Evolutionary conservation across 495 filamentous ascomycete genomes (phyloP).

Genomic region (Hypoxylon lenormandii): DNA sequence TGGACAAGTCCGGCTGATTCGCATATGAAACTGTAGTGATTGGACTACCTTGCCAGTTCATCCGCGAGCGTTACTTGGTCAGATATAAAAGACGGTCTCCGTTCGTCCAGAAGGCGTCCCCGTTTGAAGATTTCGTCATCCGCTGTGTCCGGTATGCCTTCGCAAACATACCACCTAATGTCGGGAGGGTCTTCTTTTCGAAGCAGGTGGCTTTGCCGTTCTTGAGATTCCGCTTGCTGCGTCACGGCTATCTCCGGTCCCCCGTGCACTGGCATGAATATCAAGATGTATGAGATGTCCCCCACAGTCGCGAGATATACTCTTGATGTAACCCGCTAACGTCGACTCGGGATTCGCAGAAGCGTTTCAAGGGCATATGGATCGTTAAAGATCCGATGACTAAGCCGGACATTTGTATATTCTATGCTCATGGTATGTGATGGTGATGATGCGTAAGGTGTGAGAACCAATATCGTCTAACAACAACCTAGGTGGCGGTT

Average conservation of each 20-base stretch:
- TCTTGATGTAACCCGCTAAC: constrained; percentile 9
- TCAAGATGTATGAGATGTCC: constrained; percentile 54
- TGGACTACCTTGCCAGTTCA: constrained; percentile 67
- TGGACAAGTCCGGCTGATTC: constrained; percentile 32
- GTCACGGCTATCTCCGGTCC: constrained; percentile 72
- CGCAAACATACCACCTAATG: constrained; percentile 70
- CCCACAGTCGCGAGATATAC: background rate
- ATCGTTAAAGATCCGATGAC: constrained; percentile 63
- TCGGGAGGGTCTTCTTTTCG: constrained; percentile 81
- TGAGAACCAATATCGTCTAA: constrained; percentile 23
- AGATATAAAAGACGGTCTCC: constrained; percentile 59
- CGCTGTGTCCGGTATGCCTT: constrained; percentile 82
- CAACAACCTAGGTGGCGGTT: constrained; percentile 70
- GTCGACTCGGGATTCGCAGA: constrained; percentile 16
- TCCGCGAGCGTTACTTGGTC: constrained; percentile 68
- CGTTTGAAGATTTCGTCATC: constrained; percentile 79
- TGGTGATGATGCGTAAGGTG: constrained; percentile 15
- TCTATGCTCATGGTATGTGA: constrained; percentile 75
- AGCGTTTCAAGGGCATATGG: constrained; percentile 70
- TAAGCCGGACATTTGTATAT: constrained; percentile 75
- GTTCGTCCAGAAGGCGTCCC: constrained; percentile 72
- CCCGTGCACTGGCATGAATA: constrained; percentile 73
- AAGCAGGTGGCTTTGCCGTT: constrained; percentile 77
- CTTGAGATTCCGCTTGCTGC: constrained; percentile 75
- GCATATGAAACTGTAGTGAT: constrained; percentile 58